Conservation (phyloP, 441 rosid genomes). For the Eutrema salsugineum region DNA sequence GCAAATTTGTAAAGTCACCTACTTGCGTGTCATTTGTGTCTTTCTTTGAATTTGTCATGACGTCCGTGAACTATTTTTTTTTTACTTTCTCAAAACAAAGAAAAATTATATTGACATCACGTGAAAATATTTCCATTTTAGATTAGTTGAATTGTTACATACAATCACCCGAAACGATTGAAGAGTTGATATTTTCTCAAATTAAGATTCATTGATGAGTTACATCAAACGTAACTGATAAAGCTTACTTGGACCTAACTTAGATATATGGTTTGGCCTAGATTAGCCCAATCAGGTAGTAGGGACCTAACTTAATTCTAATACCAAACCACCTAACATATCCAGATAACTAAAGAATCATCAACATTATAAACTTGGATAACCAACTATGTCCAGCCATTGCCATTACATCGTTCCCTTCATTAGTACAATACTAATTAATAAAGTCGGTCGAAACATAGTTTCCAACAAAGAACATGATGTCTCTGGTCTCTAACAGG, state of each 20-base stretch:
- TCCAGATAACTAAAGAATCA: too few species aligned
- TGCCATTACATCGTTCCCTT: too few species aligned
- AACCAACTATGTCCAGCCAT: too few species aligned
- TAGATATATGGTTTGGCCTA: neutral
- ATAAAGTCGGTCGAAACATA: too few species aligned
- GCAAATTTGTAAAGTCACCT: slow-evolving; percentile 4
- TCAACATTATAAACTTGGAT: too few species aligned
- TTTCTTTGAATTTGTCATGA: slow-evolving; percentile 3
- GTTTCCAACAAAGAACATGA: too few species aligned
- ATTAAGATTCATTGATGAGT: neutral
- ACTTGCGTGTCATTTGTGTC: slow-evolving; percentile 24
- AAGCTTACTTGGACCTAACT: slow-evolving; percentile 4
- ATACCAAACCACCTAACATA: too few species aligned
- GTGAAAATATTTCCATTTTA: slow-evolving; percentile 7
- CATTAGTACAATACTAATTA: too few species aligned
- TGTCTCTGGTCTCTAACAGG: too few species aligned
- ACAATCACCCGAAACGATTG: neutral
- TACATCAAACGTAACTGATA: slow-evolving; percentile 6
- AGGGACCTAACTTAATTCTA: neutral
- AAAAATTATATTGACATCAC: neutral
- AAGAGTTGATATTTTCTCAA: neutral
- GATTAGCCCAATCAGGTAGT: neutral
- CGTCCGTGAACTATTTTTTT: neutral
- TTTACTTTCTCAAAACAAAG: too few species aligned
- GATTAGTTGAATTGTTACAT: neutral